Evolutionary conservation across 805 yeast genomes (phyloP), one percentile per base, ranked within the genome.

Genomic region (Teunomyces kruisii): DNA sequence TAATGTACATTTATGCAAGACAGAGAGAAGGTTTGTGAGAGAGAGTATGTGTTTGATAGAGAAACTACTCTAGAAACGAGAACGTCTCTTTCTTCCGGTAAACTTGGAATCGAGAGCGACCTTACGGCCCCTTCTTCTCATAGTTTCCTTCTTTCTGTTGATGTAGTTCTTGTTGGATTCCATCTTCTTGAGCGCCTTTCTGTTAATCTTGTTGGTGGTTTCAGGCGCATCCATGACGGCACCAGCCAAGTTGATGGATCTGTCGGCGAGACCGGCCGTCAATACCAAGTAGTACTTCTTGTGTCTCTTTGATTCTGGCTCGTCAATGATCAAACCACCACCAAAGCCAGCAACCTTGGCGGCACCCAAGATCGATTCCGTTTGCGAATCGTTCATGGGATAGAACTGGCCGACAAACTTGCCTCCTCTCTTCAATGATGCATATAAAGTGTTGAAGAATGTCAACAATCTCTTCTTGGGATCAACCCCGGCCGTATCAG

Each of bases 351-450:
- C 85, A 5, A 86, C 83, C 65, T 90, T 92, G 8, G 99, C 98
- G 17, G 96, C 87, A 32, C 76, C 76, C 43, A 88, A 70, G 26
- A 94, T 88, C 39, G 80, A 76, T 48, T 88, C 86, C 8, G 84
- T 82, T 65, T 94, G 98, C 27, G 75, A 78, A 52, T 94, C 97
- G 65, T 90, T 87, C 63, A 83, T 81, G 9, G 99, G 99, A 67
- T 94, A 94, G 62, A 92, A 94, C 67, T 94, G 99, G 15, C 96
- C 97, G 22, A 88, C 97, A 53, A 92, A 96, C 67, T 94, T 94
- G 6, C 99, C 99, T 40, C 99, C 99, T 61, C 96, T 80, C 59
- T 80, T 85, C 65, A 94, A 74, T 29, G 89, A 74, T 0, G 96
- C 89, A 65, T 88, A 94, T 42, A 94, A 72, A 0, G 96, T 84